Evolutionary conservation across 495 filamentous ascomycete species (phyloP).

Genomic region (Penicillium robsamsonii): DNA sequence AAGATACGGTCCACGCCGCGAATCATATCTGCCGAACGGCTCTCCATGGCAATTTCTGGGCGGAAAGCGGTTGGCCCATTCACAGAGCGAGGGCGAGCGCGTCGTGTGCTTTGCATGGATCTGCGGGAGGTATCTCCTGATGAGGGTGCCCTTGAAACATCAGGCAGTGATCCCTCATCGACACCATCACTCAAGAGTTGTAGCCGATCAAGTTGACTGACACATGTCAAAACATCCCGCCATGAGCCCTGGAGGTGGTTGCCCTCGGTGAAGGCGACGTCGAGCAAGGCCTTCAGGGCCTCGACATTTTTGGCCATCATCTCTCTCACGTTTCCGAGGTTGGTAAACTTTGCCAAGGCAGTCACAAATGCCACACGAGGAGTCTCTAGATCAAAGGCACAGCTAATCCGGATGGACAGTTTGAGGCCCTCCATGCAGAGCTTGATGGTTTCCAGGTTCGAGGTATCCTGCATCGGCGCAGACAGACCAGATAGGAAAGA

Average conservation of each 20-base stretch:
- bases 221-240: constrained; percentile 92
- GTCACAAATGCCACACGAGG: constrained; percentile 92
- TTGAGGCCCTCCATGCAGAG: constrained; percentile 95
- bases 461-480: constrained; percentile 83
- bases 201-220: constrained; percentile 92
- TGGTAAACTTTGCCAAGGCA: constrained; percentile 88
- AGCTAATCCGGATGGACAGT: constrained; percentile 86
- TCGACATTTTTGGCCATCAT: constrained; percentile 97
- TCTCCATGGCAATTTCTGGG: constrained; percentile 84
- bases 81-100: constrained; percentile 63
- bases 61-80: constrained; percentile 68
- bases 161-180: constrained; percentile 86
- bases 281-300: constrained; percentile 83
- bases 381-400: constrained; percentile 87
- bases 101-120: constrained; percentile 62
- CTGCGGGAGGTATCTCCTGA: constrained; percentile 53
- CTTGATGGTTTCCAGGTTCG: constrained; percentile 85
- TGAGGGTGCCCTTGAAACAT: constrained; percentile 80
- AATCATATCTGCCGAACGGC: constrained; percentile 85
- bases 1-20: constrained; percentile 94
- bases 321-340: constrained; percentile 90
- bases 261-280: constrained; percentile 88
- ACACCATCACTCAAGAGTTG: constrained; percentile 94
- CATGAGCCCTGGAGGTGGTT: constrained; percentile 86
- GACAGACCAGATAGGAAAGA: constrained; percentile 93